phyloP scores from a whole-genome alignment of 768 basidiomycete genomes.

The Rhizopogon sp. region DNA sequence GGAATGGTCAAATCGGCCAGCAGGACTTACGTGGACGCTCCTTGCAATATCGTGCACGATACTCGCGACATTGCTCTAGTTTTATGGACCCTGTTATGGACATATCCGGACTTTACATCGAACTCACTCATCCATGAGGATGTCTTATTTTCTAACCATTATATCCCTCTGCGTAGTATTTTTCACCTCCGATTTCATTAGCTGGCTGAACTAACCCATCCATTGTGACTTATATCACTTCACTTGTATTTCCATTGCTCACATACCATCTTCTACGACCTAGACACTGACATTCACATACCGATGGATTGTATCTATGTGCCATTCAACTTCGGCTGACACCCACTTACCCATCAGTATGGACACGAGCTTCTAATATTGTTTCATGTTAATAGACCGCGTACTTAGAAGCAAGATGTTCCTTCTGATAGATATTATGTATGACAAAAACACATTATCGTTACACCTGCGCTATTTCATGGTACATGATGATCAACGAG shows the following conservation, averaged over 20 bases:
- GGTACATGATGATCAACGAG: background rate
- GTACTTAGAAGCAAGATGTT: too few species aligned
- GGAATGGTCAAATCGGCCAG: conserved; percentile 7
- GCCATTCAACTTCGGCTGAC: background rate
- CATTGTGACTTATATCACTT: background rate
- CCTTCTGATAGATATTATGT: background rate
- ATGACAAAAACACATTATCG: background rate
- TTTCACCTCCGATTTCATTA: background rate
- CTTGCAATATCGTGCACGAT: conserved; percentile 9
- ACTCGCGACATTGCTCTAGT: conserved; percentile 12
- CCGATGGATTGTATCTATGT: background rate
- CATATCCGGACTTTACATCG: background rate
- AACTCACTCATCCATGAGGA: background rate
- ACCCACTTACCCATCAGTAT: too few species aligned
- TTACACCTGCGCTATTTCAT: background rate
- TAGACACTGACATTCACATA: background rate
- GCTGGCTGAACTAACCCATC: background rate
- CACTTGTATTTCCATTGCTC: background rate
- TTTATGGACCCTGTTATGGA: too few species aligned
- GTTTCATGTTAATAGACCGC: background rate
- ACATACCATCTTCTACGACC: background rate
- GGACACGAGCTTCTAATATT: background rate
- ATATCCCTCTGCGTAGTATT: background rate
- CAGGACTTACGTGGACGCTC: conserved; percentile 7
- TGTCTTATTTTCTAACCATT: background rate